Conservation (phyloP, 129 eudicot genomes). For the Scalesia atractyloides region DNA sequence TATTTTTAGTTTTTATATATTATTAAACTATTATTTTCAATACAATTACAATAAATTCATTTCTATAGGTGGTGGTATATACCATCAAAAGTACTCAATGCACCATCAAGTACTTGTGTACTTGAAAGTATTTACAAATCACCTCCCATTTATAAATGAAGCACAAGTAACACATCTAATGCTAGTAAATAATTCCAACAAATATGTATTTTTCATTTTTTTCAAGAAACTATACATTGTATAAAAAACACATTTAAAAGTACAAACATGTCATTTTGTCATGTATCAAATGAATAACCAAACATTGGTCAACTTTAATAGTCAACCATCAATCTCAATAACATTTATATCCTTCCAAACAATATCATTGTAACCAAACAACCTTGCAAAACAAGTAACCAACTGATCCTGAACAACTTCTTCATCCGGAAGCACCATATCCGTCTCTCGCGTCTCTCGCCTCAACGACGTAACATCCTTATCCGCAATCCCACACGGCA, state of each 20-base stretch:
- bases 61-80: background rate
- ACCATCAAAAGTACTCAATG: background rate
- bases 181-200: background rate
- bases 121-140: background rate
- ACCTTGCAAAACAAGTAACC: slow-evolving; percentile 64
- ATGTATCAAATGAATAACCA: slow-evolving; percentile 5
- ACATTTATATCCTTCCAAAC: slow-evolving; percentile 45
- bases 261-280: slow-evolving; percentile 10
- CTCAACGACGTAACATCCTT: slow-evolving; percentile 86
- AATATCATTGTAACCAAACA: slow-evolving; percentile 54
- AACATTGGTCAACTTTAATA: background rate
- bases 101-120: background rate
- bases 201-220: background rate
- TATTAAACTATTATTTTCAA: too few species aligned
- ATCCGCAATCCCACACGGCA: slow-evolving; percentile 94
- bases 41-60: too few species aligned
- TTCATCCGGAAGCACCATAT: slow-evolving; percentile 58
- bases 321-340: slow-evolving; percentile 23
- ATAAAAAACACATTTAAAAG: background rate
- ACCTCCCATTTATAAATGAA: slow-evolving; percentile 1
- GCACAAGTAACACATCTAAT: background rate
- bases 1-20: too few species aligned
- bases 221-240: background rate
- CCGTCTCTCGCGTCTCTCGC: slow-evolving; percentile 61
- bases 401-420: slow-evolving; percentile 68